Conservation (phyloP, 345 rosid species). For the Citrus glauca region DNA sequence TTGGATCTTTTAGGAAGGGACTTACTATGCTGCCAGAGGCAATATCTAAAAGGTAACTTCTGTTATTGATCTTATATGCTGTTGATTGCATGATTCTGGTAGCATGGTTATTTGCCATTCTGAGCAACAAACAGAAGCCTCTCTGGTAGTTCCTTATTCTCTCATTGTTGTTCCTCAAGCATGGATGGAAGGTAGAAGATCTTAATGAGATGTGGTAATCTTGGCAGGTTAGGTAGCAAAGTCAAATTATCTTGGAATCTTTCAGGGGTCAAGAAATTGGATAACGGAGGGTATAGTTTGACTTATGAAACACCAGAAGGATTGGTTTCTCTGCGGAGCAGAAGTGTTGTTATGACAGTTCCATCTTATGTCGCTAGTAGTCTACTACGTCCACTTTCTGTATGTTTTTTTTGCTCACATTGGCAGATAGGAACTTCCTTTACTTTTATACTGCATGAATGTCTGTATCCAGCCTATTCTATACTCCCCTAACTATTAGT, state of each 20-base stretch:
- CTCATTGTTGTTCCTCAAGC: neutral
- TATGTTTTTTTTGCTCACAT: slow-evolving; percentile 33
- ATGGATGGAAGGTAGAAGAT: slow-evolving; percentile 3
- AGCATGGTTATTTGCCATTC: neutral
- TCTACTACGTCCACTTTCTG: slow-evolving; percentile 74
- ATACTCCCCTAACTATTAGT: neutral
- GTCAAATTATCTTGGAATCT: slow-evolving; percentile 91
- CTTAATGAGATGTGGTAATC: slow-evolving; percentile 8
- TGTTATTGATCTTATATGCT: neutral
- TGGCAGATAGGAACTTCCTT: neutral
- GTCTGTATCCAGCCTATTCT: neutral
- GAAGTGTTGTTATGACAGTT: slow-evolving; percentile 76
- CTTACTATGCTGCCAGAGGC: slow-evolving; percentile 87
- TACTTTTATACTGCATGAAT: neutral
- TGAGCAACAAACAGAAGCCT: neutral
- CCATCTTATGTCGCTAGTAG: slow-evolving; percentile 80
- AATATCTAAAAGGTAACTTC: slow-evolving; percentile 61
- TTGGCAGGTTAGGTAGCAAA: slow-evolving; percentile 72
- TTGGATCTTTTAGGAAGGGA: slow-evolving; percentile 90
- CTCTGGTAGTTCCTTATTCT: neutral
- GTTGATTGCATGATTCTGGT: neutral
- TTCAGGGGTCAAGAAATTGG: slow-evolving; percentile 55
- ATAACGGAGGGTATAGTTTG: slow-evolving; percentile 54
- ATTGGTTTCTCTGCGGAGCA: slow-evolving; percentile 57
- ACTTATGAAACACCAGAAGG: slow-evolving; percentile 93